These are phyloP conservation scores for Phytopythium montanum DNA, from an alignment of 352 stramenopile genomes.

Conservation along the genomic window DNA sequence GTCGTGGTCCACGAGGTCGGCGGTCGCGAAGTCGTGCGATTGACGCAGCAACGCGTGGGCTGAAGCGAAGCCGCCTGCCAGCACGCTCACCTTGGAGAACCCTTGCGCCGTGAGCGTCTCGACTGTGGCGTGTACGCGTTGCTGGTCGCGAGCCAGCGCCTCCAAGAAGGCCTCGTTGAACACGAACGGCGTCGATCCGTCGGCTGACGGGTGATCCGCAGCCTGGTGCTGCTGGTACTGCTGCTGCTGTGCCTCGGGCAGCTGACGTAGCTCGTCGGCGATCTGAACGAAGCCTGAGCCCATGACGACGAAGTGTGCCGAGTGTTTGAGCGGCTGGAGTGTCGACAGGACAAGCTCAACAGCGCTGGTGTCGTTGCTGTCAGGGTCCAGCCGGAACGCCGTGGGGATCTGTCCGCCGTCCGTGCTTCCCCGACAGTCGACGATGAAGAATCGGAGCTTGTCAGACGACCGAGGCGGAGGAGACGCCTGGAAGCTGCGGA, in stretches of 20 bases:
- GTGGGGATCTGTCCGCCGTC: conserved; percentile 59
- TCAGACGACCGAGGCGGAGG: conserved; percentile 16
- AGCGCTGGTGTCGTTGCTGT: conserved; percentile 45
- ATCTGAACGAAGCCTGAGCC: conserved; percentile 71
- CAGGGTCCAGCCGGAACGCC: conserved; percentile 73
- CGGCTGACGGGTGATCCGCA: neutral
- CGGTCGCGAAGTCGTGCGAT: conserved; percentile 50
- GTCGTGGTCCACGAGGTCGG: conserved; percentile 76
- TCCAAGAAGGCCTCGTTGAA: conserved; percentile 59
- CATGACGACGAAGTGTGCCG: conserved; percentile 78
- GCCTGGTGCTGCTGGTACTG: conserved; percentile 22
- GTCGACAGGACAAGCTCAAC: conserved; percentile 69
- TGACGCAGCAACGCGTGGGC: conserved; percentile 48
- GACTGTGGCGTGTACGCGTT: conserved; percentile 60
- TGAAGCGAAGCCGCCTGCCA: conserved; percentile 69
- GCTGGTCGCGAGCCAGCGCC: conserved; percentile 60
- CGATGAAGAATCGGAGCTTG: conserved; percentile 67
- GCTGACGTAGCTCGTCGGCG: conserved; percentile 47
- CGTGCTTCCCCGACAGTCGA: conserved; percentile 61
- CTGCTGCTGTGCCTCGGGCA: conserved; percentile 16
- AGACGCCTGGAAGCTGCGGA: conserved; percentile 58
- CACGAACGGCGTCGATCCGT: conserved; percentile 29
- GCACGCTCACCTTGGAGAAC: conserved; percentile 70
- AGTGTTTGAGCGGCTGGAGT: conserved; percentile 54
- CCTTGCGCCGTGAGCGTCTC: conserved; percentile 71